phyloP scores from a whole-genome alignment of 352 stramenopile genomes.

The Phytopythium cucurbitacearum region DNA sequence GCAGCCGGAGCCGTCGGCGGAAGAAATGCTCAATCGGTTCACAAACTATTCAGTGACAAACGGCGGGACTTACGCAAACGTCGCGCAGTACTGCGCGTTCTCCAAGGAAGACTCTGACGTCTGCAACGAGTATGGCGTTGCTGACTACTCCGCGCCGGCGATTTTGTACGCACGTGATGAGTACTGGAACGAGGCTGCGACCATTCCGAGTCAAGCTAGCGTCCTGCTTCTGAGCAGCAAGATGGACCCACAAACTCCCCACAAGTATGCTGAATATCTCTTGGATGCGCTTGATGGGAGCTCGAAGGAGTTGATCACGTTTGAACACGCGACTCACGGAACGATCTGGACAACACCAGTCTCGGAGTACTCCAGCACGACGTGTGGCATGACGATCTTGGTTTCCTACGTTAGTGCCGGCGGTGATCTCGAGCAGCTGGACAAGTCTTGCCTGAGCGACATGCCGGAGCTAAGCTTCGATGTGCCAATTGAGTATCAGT shows the following conservation, averaged over 20 bases:
- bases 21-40: slow-evolving; percentile 18
- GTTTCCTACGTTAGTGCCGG: slow-evolving; percentile 29
- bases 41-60: slow-evolving; percentile 16
- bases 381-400: slow-evolving; percentile 41
- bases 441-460: slow-evolving; percentile 37
- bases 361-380: slow-evolving; percentile 7
- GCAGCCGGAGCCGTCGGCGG: slow-evolving; percentile 12
- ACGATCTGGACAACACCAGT: slow-evolving; percentile 29
- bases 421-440: slow-evolving; percentile 26
- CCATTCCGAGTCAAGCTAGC: slow-evolving; percentile 24
- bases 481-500: slow-evolving; percentile 12
- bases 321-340: slow-evolving; percentile 31
- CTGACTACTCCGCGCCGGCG: slow-evolving; percentile 8
- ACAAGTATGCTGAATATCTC: slow-evolving; percentile 42
- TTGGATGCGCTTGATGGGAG: slow-evolving; percentile 18
- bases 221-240: slow-evolving; percentile 45
- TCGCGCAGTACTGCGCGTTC: slow-evolving; percentile 48
- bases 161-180: slow-evolving; percentile 38
- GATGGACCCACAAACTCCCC: slow-evolving; percentile 37
- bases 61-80: slow-evolving; percentile 15
- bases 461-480: slow-evolving; percentile 26
- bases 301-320: slow-evolving; percentile 42
- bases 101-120: slow-evolving; percentile 28
- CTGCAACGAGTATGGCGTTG: slow-evolving; percentile 12
- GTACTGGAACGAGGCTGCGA: slow-evolving; percentile 42